A percentile compares a stretch with the other conserved stretches of the same genome.
phyloP scores from a whole-genome alignment of 257 asterid genomes.

The Lycium ferocissimum region DNA sequence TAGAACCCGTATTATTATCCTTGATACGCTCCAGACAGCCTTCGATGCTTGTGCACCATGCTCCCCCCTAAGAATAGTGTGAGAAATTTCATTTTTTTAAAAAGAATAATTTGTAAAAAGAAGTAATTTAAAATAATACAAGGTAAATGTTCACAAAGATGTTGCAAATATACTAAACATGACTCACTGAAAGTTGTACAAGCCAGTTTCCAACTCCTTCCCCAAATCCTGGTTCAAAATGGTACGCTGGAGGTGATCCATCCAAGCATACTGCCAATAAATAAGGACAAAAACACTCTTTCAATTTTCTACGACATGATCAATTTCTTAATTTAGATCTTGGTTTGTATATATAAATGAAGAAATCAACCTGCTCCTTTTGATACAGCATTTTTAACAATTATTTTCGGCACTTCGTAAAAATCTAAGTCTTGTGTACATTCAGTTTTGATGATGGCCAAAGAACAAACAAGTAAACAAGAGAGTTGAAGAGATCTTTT shows the following conservation, averaged over 20 bases:
- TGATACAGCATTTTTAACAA: background rate
- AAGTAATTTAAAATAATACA: background rate
- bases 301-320: background rate
- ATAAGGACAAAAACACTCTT: background rate
- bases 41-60: background rate
- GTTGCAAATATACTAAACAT: background rate
- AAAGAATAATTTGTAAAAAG: background rate
- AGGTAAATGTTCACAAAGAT: background rate
- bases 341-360: background rate
- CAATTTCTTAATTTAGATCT: background rate
- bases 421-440: background rate
- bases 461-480: background rate
- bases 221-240: background rate
- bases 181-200: background rate
- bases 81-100: too few species aligned
- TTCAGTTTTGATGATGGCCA: background rate
- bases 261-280: background rate
- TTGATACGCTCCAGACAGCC: background rate
- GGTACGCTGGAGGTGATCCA: background rate
- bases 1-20: background rate
- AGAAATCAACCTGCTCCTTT: background rate
- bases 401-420: background rate
- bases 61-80: background rate
- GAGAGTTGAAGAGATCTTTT: background rate
- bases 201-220: background rate